Base-by-base conservation (phyloP, 805 yeast species). In the Myxozyma neotropica region DNA sequence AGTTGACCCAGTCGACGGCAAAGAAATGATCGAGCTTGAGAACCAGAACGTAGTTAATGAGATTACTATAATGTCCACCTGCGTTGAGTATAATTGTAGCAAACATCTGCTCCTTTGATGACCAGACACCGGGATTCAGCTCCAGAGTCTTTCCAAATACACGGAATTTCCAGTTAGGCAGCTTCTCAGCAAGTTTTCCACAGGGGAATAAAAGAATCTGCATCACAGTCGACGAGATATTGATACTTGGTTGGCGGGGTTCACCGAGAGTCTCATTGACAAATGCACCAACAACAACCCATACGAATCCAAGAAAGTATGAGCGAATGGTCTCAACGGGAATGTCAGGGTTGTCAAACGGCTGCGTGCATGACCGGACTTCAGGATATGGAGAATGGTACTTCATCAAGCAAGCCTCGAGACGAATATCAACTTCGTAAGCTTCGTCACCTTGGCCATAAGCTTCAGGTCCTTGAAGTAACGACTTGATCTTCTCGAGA, bases 91-190 rank as follows among this genome's bases (percentile, higher is more conserved):
- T 39, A 35, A 54, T 47, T 4, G 58, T 80, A 7, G 84, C 74
- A 63, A 84, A 77, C 83, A 83, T 82, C 69, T 83, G 87, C 67
- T 84, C 88, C 68, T 84, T 84, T 55, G 70, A 73, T 36, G 76
- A 74, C 82, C 84, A 84, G 13, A 84, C 85, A n/a, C 86, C 85
- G 4, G 86, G 85, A 67, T 83, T 83, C 23, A 53, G 19, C 35
- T 36, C 39, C 5, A 38, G n/a, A 2, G 33, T 44, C 12, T 35
- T 35, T n/a, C 51, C 45, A n/a, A 53, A 45, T 2, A 35, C 10
- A 7, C 10, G 15, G 7, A 43, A 15, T n/a, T 38, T 36, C 39
- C 38, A n/a, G 13, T 85, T 85, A 33, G 81, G 59, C 47, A 74
- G 59, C 35, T 66, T 68, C 45, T 77, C 79, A 70, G 77, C 74